Conservation (phyloP, 192 early-diverging fungal species). For the Martensiomyces pterosporus region DNA sequence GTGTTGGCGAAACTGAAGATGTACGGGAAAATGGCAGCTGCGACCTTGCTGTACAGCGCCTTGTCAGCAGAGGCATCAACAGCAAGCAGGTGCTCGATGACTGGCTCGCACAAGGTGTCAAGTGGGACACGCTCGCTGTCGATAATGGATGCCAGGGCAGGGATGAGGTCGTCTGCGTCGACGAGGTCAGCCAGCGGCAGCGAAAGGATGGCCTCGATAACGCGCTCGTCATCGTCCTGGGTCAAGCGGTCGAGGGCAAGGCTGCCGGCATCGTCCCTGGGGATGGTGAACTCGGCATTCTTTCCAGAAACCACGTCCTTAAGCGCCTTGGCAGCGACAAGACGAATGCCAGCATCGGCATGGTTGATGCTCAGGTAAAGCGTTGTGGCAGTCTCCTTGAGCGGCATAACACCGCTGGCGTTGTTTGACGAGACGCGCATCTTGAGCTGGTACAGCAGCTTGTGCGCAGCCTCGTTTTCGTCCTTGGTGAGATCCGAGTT, state of each 20-base stretch:
- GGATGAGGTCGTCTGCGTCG: constrained; percentile 6
- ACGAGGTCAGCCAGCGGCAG: constrained; percentile 17
- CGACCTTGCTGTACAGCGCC: constrained; percentile 4
- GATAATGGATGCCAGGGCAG: constrained; percentile 19
- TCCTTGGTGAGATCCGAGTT: not conserved
- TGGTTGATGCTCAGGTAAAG: constrained; percentile 79
- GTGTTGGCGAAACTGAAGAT: constrained; percentile 4
- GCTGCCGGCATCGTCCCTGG: constrained; percentile 9
- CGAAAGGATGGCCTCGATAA: constrained; percentile 20
- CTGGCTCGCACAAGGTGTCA: constrained; percentile 1
- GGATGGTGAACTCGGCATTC: constrained; percentile 17
- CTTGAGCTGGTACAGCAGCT: constrained; percentile 34
- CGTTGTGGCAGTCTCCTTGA: constrained; percentile 70
- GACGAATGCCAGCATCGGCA: constrained; percentile 61
- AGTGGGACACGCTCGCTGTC: constrained; percentile 19
- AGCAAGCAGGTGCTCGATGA: constrained; percentile 14
- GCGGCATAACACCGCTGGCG: constrained; percentile 32
- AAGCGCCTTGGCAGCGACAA: constrained; percentile 67
- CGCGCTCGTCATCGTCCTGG: constrained; percentile 33
- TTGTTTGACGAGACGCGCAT: constrained; percentile 5
- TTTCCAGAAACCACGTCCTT: constrained; percentile 51
- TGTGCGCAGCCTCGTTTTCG: constrained; percentile 11
- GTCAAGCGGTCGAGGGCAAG: constrained; percentile 26
- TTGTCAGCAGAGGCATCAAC: constrained; percentile 5
- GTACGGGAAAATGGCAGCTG: constrained; percentile 19